A percentile compares a stretch with the other conserved stretches of the same genome.
phyloP scores from a whole-genome alignment of 345 rosid genomes.

The Linum lewisii region DNA sequence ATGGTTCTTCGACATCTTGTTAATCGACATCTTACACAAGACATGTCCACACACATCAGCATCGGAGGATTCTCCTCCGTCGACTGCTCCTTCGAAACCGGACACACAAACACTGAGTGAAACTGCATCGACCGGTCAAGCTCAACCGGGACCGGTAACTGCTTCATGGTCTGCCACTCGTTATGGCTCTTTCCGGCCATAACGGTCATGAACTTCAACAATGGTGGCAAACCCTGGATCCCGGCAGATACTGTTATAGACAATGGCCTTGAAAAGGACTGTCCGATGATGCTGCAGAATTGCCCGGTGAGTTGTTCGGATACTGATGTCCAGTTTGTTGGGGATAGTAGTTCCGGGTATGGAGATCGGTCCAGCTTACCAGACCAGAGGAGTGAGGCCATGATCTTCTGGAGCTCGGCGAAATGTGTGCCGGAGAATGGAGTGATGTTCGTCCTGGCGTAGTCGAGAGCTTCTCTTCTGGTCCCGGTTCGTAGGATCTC shows the following conservation, averaged over 20 bases:
- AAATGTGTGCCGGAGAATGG: slow-evolving; percentile 32
- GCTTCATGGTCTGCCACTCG: slow-evolving; percentile 55
- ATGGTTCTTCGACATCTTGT: slow-evolving; percentile 41
- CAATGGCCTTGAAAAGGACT: slow-evolving; percentile 42
- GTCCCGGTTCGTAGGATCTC: slow-evolving; percentile 38
- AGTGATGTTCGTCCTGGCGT: slow-evolving; percentile 38
- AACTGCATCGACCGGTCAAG: slow-evolving; percentile 48
- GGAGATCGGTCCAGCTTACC: slow-evolving; percentile 38
- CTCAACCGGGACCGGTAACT: slow-evolving; percentile 59
- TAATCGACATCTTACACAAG: slow-evolving; percentile 48
- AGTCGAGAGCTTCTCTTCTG: slow-evolving; percentile 45
- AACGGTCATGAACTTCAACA: slow-evolving; percentile 48
- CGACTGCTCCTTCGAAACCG: slow-evolving; percentile 58
- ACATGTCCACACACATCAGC: slow-evolving; percentile 67
- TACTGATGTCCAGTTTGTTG: slow-evolving; percentile 30
- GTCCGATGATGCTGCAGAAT: slow-evolving; percentile 44
- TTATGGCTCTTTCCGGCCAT: slow-evolving; percentile 42
- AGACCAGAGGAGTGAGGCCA: slow-evolving; percentile 39
- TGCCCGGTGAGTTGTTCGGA: slow-evolving; percentile 40
- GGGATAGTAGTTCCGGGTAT: slow-evolving; percentile 36
- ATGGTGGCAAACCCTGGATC: slow-evolving; percentile 43
- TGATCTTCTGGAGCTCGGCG: slow-evolving; percentile 38
- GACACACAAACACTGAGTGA: slow-evolving; percentile 62
- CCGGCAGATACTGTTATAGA: slow-evolving; percentile 48
- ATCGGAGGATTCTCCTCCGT: slow-evolving; percentile 58